These are phyloP conservation scores for Staphylotrichum longicolle DNA, from an alignment of 495 filamentous ascomycete genomes.

Conservation along the genomic window DNA sequence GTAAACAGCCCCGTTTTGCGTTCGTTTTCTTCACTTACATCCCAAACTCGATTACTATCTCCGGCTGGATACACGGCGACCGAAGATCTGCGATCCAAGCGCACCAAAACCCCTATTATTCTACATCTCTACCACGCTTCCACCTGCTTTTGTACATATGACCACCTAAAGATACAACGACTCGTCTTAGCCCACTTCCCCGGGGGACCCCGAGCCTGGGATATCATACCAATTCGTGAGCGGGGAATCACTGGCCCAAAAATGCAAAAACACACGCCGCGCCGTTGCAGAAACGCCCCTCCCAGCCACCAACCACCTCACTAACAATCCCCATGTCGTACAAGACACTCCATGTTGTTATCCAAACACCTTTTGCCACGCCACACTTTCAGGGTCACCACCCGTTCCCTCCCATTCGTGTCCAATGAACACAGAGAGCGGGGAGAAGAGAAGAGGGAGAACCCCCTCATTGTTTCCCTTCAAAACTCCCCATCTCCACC, in stretches of 20 bases:
- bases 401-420: neutral
- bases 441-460: neutral
- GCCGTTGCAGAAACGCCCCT: constrained; percentile 10
- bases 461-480: neutral
- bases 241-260: constrained; percentile 30
- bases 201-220: constrained; percentile 3
- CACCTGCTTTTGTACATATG: neutral
- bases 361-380: constrained; percentile 6
- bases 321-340: neutral
- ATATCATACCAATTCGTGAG: constrained; percentile 34
- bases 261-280: constrained; percentile 5
- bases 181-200: neutral
- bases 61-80: neutral
- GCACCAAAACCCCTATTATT: neutral
- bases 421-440: neutral
- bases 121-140: neutral
- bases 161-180: neutral
- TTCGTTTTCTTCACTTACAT: too few relatives aligned
- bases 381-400: neutral
- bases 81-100: neutral
- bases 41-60: neutral
- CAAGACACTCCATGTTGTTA: neutral
- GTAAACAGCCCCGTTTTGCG: too few relatives aligned
- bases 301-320: neutral
- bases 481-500: constrained; percentile 52